Evolutionary conservation across 2,329 filamentous ascomycete species (phyloP).

Genomic region (Xylaria sp.): DNA sequence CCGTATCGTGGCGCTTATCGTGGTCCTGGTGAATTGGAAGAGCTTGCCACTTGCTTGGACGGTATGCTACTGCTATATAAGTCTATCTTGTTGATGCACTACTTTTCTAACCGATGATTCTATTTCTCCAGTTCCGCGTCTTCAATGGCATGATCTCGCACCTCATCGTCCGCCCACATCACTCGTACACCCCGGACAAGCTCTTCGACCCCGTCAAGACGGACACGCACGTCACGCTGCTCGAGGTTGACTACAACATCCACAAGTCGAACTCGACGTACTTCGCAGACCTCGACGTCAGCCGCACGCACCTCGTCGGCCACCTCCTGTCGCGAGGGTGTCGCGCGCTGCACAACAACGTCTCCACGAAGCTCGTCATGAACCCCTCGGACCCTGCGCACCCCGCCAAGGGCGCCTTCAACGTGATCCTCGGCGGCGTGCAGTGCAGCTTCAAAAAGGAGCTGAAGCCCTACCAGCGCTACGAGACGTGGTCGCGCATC

Average conservation of each 20-base stretch:
- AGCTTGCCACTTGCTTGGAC: conserved; percentile 81
- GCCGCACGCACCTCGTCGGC: conserved; percentile 82
- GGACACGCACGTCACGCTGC: conserved; percentile 71
- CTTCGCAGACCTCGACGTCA: conserved; percentile 86
- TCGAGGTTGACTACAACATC: conserved; percentile 88
- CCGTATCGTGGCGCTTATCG: conserved; percentile 64
- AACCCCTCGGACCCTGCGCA: conserved; percentile 58
- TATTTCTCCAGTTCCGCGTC: conserved; percentile 63
- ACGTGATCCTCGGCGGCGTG: conserved; percentile 77
- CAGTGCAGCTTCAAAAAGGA: conserved; percentile 79
- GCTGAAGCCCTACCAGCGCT: conserved; percentile 74
- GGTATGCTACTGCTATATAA: conserved; percentile 57
- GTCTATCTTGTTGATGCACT: neutral
- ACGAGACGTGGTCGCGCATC: conserved; percentile 79
- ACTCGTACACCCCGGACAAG: conserved; percentile 66
- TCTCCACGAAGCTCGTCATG: conserved; percentile 60
- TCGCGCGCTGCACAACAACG: conserved; percentile 62
- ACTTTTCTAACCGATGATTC: neutral
- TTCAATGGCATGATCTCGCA: conserved; percentile 68
- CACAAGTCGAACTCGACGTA: conserved; percentile 89
- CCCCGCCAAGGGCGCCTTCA: conserved; percentile 64
- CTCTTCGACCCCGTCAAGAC: conserved; percentile 80
- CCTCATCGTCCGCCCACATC: conserved; percentile 60
- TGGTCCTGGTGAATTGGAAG: conserved; percentile 76
- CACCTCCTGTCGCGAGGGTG: conserved; percentile 72